Conservation (phyloP, 768 basidiomycete species). For the Tulasnella sp. region DNA sequence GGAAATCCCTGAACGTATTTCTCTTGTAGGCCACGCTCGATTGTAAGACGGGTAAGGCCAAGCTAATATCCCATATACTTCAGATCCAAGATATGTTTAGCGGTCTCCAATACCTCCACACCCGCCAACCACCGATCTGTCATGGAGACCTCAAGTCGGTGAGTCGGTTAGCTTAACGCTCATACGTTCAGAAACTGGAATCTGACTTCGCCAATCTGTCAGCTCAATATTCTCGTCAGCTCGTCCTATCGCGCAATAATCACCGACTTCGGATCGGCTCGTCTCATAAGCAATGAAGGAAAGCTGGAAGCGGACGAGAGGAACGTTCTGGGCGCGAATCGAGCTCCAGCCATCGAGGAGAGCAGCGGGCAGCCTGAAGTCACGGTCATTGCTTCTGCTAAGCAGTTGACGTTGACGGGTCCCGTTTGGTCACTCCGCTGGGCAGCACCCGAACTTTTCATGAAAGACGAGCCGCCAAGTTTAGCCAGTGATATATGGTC, state of each 20-base stretch:
- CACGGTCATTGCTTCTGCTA: not conserved
- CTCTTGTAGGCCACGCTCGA: not conserved
- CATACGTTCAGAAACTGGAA: not conserved
- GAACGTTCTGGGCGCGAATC: too few relatives aligned
- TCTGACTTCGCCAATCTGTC: not conserved
- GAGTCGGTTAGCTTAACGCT: not conserved
- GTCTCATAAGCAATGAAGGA: not conserved
- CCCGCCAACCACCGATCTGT: not conserved
- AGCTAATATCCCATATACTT: not conserved
- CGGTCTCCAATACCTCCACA: not conserved
- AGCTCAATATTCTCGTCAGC: not conserved
- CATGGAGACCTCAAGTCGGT: not conserved
- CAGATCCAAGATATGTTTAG: not conserved
- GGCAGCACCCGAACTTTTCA: not conserved
- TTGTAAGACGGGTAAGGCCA: not conserved
- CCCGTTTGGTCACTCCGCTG: not conserved
- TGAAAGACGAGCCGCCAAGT: not conserved
- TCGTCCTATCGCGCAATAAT: not conserved
- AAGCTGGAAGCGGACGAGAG: not conserved
- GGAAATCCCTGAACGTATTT: not conserved
- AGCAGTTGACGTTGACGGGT: not conserved
- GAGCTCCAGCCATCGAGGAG: not conserved
- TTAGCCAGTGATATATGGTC: not conserved
- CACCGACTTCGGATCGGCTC: not conserved
- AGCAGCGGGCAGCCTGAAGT: not conserved